Conservation (phyloP, 345 rosid genomes). For the Triadica sebifera region DNA sequence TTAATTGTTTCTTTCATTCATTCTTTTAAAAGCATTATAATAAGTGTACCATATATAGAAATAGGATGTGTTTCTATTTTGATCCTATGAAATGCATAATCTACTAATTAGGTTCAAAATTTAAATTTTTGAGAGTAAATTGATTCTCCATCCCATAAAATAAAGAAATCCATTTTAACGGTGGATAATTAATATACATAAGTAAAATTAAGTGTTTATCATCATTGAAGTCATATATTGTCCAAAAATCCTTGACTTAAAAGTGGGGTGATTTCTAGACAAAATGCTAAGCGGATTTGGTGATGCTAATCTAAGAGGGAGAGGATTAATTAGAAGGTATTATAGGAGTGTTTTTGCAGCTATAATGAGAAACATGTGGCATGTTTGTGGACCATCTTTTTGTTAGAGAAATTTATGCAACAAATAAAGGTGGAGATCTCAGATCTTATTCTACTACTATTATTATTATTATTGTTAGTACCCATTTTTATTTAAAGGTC, state of each 20-base stretch:
- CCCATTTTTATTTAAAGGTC: background rate
- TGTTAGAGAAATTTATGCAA: background rate
- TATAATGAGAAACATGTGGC: constrained; percentile 18
- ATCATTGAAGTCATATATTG: too few relatives aligned
- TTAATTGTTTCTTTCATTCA: too few relatives aligned
- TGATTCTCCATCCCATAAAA: too few relatives aligned
- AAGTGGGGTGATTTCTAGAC: background rate
- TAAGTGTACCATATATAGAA: too few relatives aligned
- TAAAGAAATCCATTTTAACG: too few relatives aligned
- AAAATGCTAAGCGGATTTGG: background rate
- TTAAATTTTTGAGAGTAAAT: too few relatives aligned
- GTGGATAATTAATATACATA: too few relatives aligned
- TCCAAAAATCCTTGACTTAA: background rate
- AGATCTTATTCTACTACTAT: background rate
- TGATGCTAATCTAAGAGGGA: background rate
- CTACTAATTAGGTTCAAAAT: too few relatives aligned
- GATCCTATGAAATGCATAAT: too few relatives aligned
- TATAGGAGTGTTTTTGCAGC: constrained; percentile 7
- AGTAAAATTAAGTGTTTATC: too few relatives aligned
- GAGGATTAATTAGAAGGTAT: constrained; percentile 8
- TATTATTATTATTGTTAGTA: background rate
- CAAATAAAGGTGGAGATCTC: background rate
- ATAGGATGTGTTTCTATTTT: too few relatives aligned
- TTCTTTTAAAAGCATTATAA: too few relatives aligned
- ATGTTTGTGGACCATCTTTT: constrained; percentile 1